Conservation (phyloP, 495 filamentous ascomycete species). For the Penicillium egyptiacum region DNA sequence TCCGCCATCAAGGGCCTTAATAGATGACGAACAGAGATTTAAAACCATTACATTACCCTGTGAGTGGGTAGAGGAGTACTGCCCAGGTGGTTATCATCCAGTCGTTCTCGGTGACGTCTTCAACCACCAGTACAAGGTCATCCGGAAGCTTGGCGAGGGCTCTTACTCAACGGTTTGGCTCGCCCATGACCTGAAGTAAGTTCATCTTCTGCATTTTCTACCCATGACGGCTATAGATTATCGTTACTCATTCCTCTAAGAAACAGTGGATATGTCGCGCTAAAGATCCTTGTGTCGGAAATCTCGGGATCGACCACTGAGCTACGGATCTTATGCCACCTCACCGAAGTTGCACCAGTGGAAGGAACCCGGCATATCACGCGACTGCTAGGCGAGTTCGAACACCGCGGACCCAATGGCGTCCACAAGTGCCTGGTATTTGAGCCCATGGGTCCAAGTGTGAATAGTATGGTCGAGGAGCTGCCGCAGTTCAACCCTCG, state of each 20-base stretch:
- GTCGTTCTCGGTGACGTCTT: constrained; percentile 42
- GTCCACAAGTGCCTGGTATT: constrained; percentile 50
- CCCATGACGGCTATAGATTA: constrained; percentile 1
- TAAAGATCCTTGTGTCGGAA: constrained; percentile 40
- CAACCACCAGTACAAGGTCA: constrained; percentile 38
- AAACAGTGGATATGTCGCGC: constrained; percentile 33
- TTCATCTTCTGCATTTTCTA: constrained; percentile 12
- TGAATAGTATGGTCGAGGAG: constrained; percentile 36
- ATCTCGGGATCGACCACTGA: constrained; percentile 22
- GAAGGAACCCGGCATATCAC: constrained; percentile 28
- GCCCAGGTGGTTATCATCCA: constrained; percentile 45
- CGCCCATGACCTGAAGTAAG: constrained; percentile 33
- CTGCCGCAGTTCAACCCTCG: constrained; percentile 30
- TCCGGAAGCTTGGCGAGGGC: constrained; percentile 48
- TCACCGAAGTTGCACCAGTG: constrained; percentile 23
- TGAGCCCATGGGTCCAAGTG: constrained; percentile 48
- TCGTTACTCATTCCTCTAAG: constrained; percentile 20
- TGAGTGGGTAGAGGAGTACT: constrained; percentile 32
- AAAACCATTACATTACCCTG: constrained; percentile 21
- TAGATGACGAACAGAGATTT: constrained; percentile 15
- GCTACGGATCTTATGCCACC: constrained; percentile 24
- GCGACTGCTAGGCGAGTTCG: constrained; percentile 42
- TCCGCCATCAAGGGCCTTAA: constrained; percentile 11
- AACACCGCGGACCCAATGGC: constrained; percentile 49
- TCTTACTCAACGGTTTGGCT: constrained; percentile 50